These are phyloP conservation scores for Mortierella claussenii DNA, from an alignment of 192 early-diverging fungal genomes.

Conservation along the genomic window DNA sequence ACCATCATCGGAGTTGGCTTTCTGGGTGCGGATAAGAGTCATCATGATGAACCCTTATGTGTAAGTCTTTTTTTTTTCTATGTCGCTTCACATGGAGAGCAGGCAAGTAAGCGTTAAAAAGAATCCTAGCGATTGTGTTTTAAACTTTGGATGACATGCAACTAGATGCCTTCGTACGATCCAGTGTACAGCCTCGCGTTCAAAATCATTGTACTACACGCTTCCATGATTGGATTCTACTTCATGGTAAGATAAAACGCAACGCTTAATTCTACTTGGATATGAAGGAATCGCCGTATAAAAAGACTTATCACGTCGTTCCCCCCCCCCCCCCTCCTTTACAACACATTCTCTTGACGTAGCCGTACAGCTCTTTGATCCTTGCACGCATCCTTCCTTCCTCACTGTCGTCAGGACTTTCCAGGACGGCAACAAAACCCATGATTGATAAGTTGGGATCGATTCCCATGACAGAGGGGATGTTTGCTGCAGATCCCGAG, in stretches of 20 bases:
- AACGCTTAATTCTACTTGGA: background rate
- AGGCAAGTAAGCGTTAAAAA: too few species aligned
- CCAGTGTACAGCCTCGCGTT: slow-evolving; percentile 33
- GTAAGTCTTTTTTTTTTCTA: background rate
- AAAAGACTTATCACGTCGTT: background rate
- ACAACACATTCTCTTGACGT: background rate
- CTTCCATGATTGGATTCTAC: slow-evolving; percentile 40
- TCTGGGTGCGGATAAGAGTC: slow-evolving; percentile 24
- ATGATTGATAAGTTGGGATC: slow-evolving; percentile 49
- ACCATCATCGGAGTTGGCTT: slow-evolving; percentile 49
- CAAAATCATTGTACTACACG: slow-evolving; percentile 51
- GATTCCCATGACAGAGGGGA: slow-evolving; percentile 34
- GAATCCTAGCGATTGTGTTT: too few species aligned
- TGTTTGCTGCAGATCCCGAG: slow-evolving; percentile 45
- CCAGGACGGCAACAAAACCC: slow-evolving; percentile 47
- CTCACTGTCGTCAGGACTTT: slow-evolving; percentile 26
- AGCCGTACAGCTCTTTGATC: slow-evolving; percentile 35
- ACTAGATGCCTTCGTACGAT: slow-evolving; percentile 23
- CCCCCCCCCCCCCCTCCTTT: background rate
- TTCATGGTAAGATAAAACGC: slow-evolving; percentile 23
- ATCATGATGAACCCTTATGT: background rate
- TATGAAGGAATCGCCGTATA: background rate
- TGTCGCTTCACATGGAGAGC: too few species aligned
- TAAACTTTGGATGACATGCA: too few species aligned
- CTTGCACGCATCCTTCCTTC: slow-evolving; percentile 18